Evolutionary conservation across 225 moss, liverwort and hornwort genomes (phyloP), one percentile per base, ranked within the genome.

Genomic region (Polytrichum formosum): DNA sequence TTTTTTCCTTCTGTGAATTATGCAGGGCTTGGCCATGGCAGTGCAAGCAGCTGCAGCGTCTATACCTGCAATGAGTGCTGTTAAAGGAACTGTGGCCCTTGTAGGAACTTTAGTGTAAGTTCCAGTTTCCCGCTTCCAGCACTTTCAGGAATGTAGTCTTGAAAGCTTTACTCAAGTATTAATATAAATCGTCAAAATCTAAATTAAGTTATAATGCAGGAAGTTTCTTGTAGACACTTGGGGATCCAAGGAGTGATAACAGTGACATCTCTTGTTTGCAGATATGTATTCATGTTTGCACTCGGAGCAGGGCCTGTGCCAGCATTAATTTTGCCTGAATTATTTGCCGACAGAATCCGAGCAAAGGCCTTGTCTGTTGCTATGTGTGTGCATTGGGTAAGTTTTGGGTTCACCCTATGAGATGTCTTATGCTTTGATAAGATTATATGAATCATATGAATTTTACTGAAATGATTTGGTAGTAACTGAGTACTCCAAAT

Each of bases 251-350:
- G 2, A 46, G 13, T 46, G 46, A 46, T 13, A 16, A 46, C 13
- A 46, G 16, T 46, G 46, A 46, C 46, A 46, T 46, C 46, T 46
- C 13, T 46, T 25, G 56, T 7, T 23, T 65, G 71, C 71, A 93
- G 96, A 26, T 96, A 83, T 67, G 96, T 96, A 20, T 91, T 93
- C 67, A 91, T 90, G 91, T 96, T 96, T 27, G 93, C 96, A 25
- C 70, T 96, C 26, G 96, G 96, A 54, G 96, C 96, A 19, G 96
- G 96, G 19, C 96, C 96, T 37, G 90, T 96, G 4, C 96, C 96
- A 26, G 85, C 83, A 22, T 72, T 93, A 37, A 77, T 96, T 27
- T 64, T 96, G 55, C 93, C 96, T 20, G 93, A 96, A 72, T 85
- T 96, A 2, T 96, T 93, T 5, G 76, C 78, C 18, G 84, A 76